phyloP scores from a whole-genome alignment of 2,329 filamentous ascomycete genomes.

The Herpomyces periplanetae region DNA sequence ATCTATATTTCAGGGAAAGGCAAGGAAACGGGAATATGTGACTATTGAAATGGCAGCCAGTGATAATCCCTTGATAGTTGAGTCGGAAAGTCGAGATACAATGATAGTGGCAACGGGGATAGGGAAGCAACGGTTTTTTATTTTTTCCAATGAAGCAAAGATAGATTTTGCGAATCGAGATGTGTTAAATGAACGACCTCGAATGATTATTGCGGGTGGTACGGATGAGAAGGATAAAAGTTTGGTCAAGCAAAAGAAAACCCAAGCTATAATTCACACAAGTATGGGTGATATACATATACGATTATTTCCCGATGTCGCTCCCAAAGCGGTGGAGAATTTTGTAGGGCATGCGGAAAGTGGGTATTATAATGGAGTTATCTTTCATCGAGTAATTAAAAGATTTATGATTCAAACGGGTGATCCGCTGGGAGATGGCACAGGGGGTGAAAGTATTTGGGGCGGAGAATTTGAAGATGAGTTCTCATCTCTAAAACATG shows the following conservation, averaged over 20 bases:
- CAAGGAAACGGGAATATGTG: slow-evolving; percentile 63
- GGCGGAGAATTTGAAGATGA: slow-evolving; percentile 73
- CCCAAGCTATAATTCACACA: slow-evolving; percentile 52
- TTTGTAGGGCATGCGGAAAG: slow-evolving; percentile 65
- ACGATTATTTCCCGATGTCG: slow-evolving; percentile 61
- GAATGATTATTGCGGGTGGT: slow-evolving; percentile 14
- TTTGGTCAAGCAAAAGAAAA: slow-evolving; percentile 22
- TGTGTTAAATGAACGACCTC: slow-evolving; percentile 74
- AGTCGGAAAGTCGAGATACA: slow-evolving; percentile 61
- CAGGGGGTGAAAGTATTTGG: slow-evolving; percentile 69
- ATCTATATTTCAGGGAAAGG: slow-evolving; percentile 66
- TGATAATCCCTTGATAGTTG: slow-evolving; percentile 59
- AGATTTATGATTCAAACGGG: slow-evolving; percentile 94
- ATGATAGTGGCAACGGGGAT: slow-evolving; percentile 51
- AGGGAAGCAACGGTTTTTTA: slow-evolving; percentile 72
- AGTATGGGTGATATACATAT: slow-evolving; percentile 76
- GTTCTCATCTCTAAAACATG: slow-evolving; percentile 48
- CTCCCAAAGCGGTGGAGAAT: slow-evolving; percentile 82
- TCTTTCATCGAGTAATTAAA: slow-evolving; percentile 82
- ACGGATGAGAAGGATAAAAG: slow-evolving; percentile 12
- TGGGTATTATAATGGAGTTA: slow-evolving; percentile 86
- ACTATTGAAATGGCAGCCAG: slow-evolving; percentile 93
- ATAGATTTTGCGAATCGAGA: slow-evolving; percentile 20
- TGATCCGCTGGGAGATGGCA: slow-evolving; percentile 55
- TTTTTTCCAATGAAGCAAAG: slow-evolving; percentile 71